Evolutionary conservation across 2,329 filamentous ascomycete species (phyloP).

Genomic region (Stagonosporopsis cucurbitacearum): DNA sequence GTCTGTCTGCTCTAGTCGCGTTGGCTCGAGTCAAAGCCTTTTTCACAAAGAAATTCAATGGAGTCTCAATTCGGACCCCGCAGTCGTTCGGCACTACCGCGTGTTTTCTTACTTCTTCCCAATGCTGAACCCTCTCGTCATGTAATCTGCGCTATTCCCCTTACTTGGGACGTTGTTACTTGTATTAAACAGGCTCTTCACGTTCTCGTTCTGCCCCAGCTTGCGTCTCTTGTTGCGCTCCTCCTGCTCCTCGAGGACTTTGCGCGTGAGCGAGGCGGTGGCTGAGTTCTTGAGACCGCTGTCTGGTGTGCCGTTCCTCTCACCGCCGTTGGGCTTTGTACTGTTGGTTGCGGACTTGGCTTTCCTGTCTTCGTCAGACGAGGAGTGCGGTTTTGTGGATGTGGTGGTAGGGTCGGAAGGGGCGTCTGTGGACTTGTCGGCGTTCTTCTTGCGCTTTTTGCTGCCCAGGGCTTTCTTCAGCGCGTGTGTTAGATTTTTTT

Average conservation of each 20-base stretch:
- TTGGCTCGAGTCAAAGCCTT: no score
- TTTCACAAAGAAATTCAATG: no score
- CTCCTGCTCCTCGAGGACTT: constrained; percentile 86
- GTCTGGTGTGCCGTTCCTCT: constrained; percentile 5
- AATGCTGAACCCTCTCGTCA: constrained; percentile 57
- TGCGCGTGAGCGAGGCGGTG: constrained; percentile 84
- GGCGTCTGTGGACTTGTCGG: constrained; percentile 33
- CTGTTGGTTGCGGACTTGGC: constrained; percentile 24
- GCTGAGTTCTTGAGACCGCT: constrained; percentile 84
- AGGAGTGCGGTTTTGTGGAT: constrained; percentile 20
- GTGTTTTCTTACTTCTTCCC: constrained; percentile 29
- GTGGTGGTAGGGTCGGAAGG: constrained; percentile 12
- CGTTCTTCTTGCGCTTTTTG: constrained; percentile 73
- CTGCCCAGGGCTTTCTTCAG: constrained; percentile 76
- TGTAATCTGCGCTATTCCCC: constrained; percentile 57
- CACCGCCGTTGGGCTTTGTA: neutral
- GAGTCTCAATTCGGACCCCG: no score
- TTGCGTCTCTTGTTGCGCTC: constrained; percentile 80
- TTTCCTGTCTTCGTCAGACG: constrained; percentile 31
- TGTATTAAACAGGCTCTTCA: constrained; percentile 56
- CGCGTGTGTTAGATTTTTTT: constrained; percentile 79
- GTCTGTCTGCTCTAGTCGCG: no score
- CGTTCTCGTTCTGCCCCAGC: constrained; percentile 61
- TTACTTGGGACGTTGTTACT: constrained; percentile 43
- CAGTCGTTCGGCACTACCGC: no score